Percentiles rank a stretch among this genome's conserved stretches.
These are phyloP conservation scores for Fusarium globosum DNA, from an alignment of 2,329 filamentous ascomycete genomes.

Conservation along the genomic window DNA sequence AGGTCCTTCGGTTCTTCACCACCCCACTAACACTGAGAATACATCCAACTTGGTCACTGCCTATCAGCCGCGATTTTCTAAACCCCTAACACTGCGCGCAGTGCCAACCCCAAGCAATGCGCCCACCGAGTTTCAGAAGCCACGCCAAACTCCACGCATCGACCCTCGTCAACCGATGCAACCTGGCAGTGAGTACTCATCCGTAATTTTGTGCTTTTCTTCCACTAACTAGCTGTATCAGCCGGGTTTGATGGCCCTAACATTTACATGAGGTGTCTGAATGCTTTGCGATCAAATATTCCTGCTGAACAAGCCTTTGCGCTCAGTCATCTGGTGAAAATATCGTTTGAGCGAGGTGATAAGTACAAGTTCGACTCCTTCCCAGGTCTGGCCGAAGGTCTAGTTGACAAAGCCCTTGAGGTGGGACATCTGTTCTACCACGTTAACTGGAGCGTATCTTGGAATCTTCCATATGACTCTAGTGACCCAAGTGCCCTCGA, in stretches of 20 bases:
- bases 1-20: constrained; percentile 60
- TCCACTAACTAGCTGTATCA: constrained; percentile 43
- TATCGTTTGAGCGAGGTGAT: constrained; percentile 92
- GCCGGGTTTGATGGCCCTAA: constrained; percentile 80
- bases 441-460: constrained; percentile 83
- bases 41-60: constrained; percentile 71
- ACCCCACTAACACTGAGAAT: constrained; percentile 66
- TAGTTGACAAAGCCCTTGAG: constrained; percentile 86
- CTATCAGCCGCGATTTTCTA: constrained; percentile 75
- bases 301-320: constrained; percentile 90
- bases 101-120: constrained; percentile 81
- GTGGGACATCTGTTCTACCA: constrained; percentile 84
- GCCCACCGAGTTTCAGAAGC: constrained; percentile 68
- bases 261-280: constrained; percentile 89
- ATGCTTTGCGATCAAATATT: constrained; percentile 83
- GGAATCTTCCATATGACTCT: constrained; percentile 65
- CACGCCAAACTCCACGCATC: constrained; percentile 57
- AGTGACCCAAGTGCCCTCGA: constrained; percentile 60
- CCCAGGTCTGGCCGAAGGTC: constrained; percentile 84
- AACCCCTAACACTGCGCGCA: constrained; percentile 74
- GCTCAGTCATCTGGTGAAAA: constrained; percentile 92
- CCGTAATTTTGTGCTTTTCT: neutral
- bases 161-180: constrained; percentile 59
- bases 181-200: constrained; percentile 69
- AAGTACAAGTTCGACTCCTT: constrained; percentile 97